Evolutionary conservation across 2,329 filamentous ascomycete species (phyloP).

Genomic region (Lachnellula willkommii): DNA sequence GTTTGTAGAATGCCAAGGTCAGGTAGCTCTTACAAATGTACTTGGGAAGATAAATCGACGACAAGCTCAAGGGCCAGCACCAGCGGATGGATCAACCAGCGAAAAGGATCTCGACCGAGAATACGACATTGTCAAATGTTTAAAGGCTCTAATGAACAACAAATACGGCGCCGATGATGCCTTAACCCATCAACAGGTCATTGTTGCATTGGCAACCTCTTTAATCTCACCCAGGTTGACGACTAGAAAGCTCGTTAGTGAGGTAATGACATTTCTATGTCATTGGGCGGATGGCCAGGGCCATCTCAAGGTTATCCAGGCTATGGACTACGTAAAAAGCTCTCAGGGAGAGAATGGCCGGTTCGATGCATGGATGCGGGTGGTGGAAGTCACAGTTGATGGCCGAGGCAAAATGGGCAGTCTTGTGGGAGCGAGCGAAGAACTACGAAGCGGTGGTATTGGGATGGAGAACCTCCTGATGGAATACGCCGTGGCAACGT

Average conservation of each 20-base stretch:
- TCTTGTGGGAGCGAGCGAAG: slow-evolving; percentile 91
- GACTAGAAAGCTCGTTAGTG: slow-evolving; percentile 89
- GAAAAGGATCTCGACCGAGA: slow-evolving; percentile 68
- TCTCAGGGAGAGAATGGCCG: slow-evolving; percentile 87
- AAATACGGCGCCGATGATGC: slow-evolving; percentile 98
- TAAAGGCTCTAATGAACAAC: slow-evolving; percentile 98
- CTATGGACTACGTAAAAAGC: slow-evolving; percentile 84
- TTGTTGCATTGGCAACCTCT: slow-evolving; percentile 80
- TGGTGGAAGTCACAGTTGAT: slow-evolving; percentile 94
- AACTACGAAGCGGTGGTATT: slow-evolving; percentile 90
- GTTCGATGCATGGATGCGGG: slow-evolving; percentile 98
- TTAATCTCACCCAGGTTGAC: slow-evolving; percentile 84
- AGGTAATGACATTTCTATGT: slow-evolving; percentile 92
- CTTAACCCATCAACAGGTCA: slow-evolving; percentile 80
- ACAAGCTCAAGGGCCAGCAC: slow-evolving; percentile 62
- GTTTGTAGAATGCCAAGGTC: slow-evolving; percentile 95
- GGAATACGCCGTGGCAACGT: slow-evolving; percentile 94
- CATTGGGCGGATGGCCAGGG: slow-evolving; percentile 88
- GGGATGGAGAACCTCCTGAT: slow-evolving; percentile 98
- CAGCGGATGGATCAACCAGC: slow-evolving; percentile 44
- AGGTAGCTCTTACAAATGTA: slow-evolving; percentile 91
- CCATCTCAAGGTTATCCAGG: slow-evolving; percentile 88
- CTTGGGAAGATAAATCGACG: slow-evolving; percentile 90
- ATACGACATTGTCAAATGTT: slow-evolving; percentile 95
- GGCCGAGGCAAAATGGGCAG: slow-evolving; percentile 98